Conservation (phyloP, 495 filamentous ascomycete genomes). For the Emericellopsis terricola region DNA sequence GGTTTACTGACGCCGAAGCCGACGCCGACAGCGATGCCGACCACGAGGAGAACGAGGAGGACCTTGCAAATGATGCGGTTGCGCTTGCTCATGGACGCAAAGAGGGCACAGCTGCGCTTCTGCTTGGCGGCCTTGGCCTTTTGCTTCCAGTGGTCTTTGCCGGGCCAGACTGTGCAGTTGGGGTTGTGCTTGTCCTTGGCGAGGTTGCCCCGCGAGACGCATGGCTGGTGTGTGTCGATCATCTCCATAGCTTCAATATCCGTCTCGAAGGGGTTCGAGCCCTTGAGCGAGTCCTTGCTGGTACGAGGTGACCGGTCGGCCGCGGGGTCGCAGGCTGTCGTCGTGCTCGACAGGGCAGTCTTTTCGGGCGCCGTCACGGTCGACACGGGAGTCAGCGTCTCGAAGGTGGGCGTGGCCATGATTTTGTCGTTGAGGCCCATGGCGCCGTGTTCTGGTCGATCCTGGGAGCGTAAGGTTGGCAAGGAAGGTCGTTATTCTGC, state of each 20-base stretch:
- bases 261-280: slow-evolving; percentile 25
- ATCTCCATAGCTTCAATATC: slow-evolving; percentile 29
- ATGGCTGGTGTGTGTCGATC: slow-evolving; percentile 4
- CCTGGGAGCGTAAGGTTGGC: too few relatives aligned
- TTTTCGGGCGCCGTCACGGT: neutral
- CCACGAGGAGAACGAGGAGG: slow-evolving; percentile 20
- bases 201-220: slow-evolving; percentile 10
- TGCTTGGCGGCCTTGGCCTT: slow-evolving; percentile 29
- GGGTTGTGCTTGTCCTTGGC: slow-evolving; percentile 12
- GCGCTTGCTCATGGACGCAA: slow-evolving; percentile 26
- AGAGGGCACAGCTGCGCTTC: slow-evolving; percentile 22
- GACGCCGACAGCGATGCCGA: slow-evolving; percentile 27
- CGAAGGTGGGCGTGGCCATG: neutral
- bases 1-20: slow-evolving; percentile 32
- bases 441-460: too few relatives aligned
- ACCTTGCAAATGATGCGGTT: slow-evolving; percentile 26
- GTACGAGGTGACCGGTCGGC: neutral
- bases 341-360: neutral
- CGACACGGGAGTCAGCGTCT: neutral
- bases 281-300: slow-evolving; percentile 4
- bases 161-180: slow-evolving; percentile 30
- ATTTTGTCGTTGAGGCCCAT: neutral
- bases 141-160: slow-evolving; percentile 28
- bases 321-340: neutral
- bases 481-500: too few relatives aligned